Evolutionary conservation across 2,329 filamentous ascomycete species (phyloP), one percentile per base, ranked within the genome.

Genomic region (Zelopaecilomyces penicillatus): DNA sequence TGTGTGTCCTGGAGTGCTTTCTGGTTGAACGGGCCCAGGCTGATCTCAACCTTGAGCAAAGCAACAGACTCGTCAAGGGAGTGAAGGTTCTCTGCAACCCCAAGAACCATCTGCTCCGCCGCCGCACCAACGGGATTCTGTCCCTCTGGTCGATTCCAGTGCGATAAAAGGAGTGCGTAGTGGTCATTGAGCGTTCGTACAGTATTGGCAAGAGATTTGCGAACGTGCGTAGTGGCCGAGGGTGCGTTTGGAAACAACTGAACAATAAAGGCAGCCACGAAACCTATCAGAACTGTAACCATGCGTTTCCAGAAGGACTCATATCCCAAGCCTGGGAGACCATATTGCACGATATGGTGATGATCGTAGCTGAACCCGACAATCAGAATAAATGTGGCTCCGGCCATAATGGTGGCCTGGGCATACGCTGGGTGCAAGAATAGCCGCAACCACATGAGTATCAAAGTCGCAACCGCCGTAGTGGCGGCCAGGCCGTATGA

Each of bases 401-500:
- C 59, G 0, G 47, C 47, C 57, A 67, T 61, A 34, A 64, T 57
- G 4, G 43, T 58, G 1, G 61, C 64, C 6, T 57, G 54, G 1
- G 54, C 44, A 32, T 53, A 61, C 0, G 57, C 52, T 0, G 56
- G 51, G 0, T 63, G 62, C 2, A 63, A 49, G 49, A 59, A 67
- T 4, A 67, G 37, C 0, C 65, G 59, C 48, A 50, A 53, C 65
- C 64, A 67, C 0, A 68, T 52, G 1, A 66, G 39, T 1, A 65
- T 54, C 1, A 61, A 42, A 5, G 60, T 58, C 11, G 65, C 60
- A 2, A 67, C 63, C 1, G 61, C 66, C 46, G 69, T 67, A 4
- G 66, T 65, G 1, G 71, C 73, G 3, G 62, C 69, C 39, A 76
- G 55, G 0, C 73, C 73, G 26, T 74, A 76, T 0, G 72, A 64